Evolutionary conservation across 768 basidiomycete species (phyloP).

Genomic region (Agaricus sinodeliciosus): DNA sequence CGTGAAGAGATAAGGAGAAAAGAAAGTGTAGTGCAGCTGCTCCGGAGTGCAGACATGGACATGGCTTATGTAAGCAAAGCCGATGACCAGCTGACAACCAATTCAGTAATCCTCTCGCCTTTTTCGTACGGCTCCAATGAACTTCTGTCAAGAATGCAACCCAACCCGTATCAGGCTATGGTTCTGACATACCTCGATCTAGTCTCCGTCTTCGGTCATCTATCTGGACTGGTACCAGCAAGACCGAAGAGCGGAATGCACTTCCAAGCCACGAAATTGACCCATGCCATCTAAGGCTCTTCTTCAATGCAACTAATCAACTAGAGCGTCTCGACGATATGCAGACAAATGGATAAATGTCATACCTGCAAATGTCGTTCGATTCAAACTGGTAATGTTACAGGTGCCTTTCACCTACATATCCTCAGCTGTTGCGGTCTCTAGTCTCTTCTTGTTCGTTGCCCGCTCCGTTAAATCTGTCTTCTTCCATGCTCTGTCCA

Average conservation of each 20-base stretch:
- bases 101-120: too few species aligned
- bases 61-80: conserved; percentile 6
- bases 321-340: background rate
- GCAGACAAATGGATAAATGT: background rate
- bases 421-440: background rate
- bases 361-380: background rate
- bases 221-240: background rate
- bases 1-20: conserved; percentile 8
- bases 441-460: background rate
- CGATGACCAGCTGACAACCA: too few species aligned
- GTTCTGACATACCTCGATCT: too few species aligned
- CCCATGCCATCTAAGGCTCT: background rate
- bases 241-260: background rate
- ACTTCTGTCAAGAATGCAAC: too few species aligned
- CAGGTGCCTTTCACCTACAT: background rate
- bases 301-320: background rate
- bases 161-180: too few species aligned
- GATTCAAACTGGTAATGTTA: background rate
- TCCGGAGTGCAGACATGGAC: background rate
- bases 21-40: background rate
- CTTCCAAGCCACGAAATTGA: background rate
- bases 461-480: conserved; percentile 13
- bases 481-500: conserved; percentile 22
- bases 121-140: too few species aligned
- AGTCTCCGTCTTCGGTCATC: too few species aligned